Evolutionary conservation across 495 filamentous ascomycete genomes (phyloP).

Genomic region (Clohesyomyces aquaticus): DNA sequence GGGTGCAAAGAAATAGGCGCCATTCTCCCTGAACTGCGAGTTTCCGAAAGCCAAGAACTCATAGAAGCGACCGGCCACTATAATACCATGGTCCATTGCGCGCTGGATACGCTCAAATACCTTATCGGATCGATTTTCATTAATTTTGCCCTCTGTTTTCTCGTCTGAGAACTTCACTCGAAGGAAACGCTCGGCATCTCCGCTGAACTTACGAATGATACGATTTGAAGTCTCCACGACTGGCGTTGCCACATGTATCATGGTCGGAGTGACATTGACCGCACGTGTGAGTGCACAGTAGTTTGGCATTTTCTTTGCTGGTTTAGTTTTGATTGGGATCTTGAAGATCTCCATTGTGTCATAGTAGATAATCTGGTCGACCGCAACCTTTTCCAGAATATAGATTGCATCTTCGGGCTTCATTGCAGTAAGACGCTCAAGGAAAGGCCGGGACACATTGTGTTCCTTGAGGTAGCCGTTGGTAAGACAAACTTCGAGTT

Average conservation of each 20-base stretch:
- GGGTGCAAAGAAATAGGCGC: constrained; percentile 85
- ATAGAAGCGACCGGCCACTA: constrained; percentile 77
- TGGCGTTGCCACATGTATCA: constrained; percentile 75
- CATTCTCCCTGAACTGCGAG: constrained; percentile 90
- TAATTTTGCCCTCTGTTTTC: constrained; percentile 63
- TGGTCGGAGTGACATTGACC: constrained; percentile 80
- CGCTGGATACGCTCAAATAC: constrained; percentile 74
- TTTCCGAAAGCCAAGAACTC: constrained; percentile 95
- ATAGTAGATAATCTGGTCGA: constrained; percentile 62
- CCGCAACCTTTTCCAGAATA: constrained; percentile 66
- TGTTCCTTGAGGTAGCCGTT: constrained; percentile 78
- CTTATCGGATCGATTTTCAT: constrained; percentile 64
- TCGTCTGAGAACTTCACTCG: constrained; percentile 92
- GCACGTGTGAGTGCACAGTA: constrained; percentile 78
- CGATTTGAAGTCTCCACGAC: constrained; percentile 86
- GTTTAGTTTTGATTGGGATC: constrained; percentile 51
- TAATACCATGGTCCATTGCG: constrained; percentile 76
- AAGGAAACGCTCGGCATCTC: constrained; percentile 80
- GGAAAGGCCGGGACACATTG: constrained; percentile 67
- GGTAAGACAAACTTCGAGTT: constrained; percentile 90
- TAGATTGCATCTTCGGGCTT: constrained; percentile 51
- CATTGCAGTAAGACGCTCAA: constrained; percentile 61
- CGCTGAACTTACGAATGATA: constrained; percentile 71
- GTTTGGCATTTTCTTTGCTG: constrained; percentile 59
- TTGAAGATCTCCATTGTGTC: constrained; percentile 78